A percentile compares a stretch with the other conserved stretches of the same genome.
Conservation (phyloP, 2,329 filamentous ascomycete species). For the Sphaerulina musiva region DNA sequence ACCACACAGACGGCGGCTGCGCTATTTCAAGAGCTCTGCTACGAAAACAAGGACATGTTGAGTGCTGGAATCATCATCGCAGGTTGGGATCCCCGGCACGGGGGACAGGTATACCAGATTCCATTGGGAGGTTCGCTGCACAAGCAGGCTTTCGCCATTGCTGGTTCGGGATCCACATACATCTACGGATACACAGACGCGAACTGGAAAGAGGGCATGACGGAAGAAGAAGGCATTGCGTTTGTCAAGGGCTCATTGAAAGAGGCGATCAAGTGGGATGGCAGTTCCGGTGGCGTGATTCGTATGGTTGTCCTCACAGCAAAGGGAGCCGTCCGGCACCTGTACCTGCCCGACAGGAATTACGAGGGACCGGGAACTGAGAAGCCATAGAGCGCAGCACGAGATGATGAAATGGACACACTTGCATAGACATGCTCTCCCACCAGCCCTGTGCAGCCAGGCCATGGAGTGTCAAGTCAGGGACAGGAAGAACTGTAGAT, state of each 20-base stretch:
- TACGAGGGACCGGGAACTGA: conserved; percentile 66
- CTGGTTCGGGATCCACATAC: conserved; percentile 94
- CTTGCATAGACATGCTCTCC: conserved; percentile 1
- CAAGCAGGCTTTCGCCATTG: conserved; percentile 94
- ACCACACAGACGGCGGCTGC: conserved; percentile 93
- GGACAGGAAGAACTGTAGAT: neutral
- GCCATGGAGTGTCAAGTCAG: neutral
- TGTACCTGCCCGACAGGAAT: conserved; percentile 89
- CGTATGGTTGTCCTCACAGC: conserved; percentile 93
- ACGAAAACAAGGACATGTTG: conserved; percentile 89
- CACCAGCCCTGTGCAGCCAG: neutral
- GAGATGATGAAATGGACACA: conserved; percentile 1
- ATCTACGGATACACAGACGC: conserved; percentile 99
- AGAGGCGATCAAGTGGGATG: conserved; percentile 99
- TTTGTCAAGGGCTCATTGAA: conserved; percentile 88
- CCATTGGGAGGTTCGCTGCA: conserved; percentile 93
- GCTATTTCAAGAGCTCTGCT: conserved; percentile 97
- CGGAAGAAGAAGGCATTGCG: conserved; percentile 76
- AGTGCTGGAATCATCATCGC: conserved; percentile 96
- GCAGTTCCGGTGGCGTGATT: conserved; percentile 96
- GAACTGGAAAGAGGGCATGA: conserved; percentile 93
- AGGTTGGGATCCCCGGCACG: conserved; percentile 92
- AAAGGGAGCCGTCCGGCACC: conserved; percentile 81
- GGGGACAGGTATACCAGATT: conserved; percentile 96
- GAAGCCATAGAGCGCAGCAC: conserved; percentile 22